Base-by-base conservation (phyloP, 2,329 filamentous ascomycete genomes). In the Fusarium camptoceras region DNA sequence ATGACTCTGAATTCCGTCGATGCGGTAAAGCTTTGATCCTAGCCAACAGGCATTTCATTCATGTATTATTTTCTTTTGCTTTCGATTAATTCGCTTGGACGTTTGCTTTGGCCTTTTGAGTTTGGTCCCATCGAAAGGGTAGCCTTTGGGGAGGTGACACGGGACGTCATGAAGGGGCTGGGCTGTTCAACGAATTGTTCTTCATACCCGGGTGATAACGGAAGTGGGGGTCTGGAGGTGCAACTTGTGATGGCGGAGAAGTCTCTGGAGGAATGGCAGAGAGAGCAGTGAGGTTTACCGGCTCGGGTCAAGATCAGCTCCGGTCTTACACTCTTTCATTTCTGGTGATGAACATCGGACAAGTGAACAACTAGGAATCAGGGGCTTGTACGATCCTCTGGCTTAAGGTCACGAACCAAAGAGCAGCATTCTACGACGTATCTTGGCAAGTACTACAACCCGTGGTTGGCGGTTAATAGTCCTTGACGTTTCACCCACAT, bases 1-100 rank as follows among this genome's bases (percentile, higher is more conserved):
- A 55, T 48, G 59, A 41, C 50, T 56, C 58, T 49, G 39, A 44
- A 68, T 70, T 72, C 63, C 73, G 77, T 82, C 77, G 79, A 77
- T 81, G 79, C 79, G 79, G 73, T 80, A 77, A 68, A 78, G 76
- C 76, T 80, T 74, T 78, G 78, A 77, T 71, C 64, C 46, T 59
- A 59, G 59, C 51, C 31, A 71, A 57, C 72, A 71, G 72, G 71
- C 71, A 73, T 77, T 78, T 75, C 68, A 64, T 75, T 73, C 39
- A 53, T 67, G 42, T 50, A 67, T 54, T 73, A 58, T 76, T 76
- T 76, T 68, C 64, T 76, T 77, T 78, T 74, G 46, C 68, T 70
- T 60, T 53, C 69, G 55, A 60, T 55, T 61, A 66, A 62, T 61
- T 62, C 68, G 50, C 51, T 55, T 39, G 60, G 60, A 74, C 65